A percentile compares a stretch with the other conserved stretches of the same genome.
phyloP scores from a whole-genome alignment of 257 asterid species.

The Ballota nigra region DNA sequence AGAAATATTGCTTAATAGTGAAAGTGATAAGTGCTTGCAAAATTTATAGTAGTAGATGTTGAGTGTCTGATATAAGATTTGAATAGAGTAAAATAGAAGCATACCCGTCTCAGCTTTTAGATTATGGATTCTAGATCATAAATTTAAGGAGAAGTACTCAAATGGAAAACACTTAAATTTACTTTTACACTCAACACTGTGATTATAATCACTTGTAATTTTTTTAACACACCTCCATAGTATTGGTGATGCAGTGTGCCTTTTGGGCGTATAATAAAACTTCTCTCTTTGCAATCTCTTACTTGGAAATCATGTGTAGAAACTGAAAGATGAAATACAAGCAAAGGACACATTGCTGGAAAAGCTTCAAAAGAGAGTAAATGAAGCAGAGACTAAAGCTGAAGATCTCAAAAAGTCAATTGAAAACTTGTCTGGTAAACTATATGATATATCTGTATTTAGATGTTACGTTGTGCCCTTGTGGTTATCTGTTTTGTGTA shows the following conservation, averaged over 20 bases:
- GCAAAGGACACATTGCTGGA: conserved; percentile 49
- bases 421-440: conserved; percentile 65
- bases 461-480: conserved; percentile 12
- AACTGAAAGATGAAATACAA: conserved; percentile 46
- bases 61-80: too few species aligned
- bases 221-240: background rate
- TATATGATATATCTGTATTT: conserved; percentile 21
- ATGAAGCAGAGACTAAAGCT: conserved; percentile 58
- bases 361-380: conserved; percentile 46
- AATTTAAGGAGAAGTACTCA: too few species aligned
- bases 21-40: too few species aligned
- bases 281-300: background rate
- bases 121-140: too few species aligned
- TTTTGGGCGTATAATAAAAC: background rate
- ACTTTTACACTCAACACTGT: too few species aligned
- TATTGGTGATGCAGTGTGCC: conserved; percentile 22
- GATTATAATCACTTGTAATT: too few species aligned
- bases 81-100: too few species aligned
- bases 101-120: too few species aligned
- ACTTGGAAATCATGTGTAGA: conserved; percentile 46
- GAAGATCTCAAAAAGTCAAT: conserved; percentile 42
- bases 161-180: too few species aligned
- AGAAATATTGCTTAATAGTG: too few species aligned
- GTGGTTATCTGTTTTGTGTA: conserved; percentile 15
- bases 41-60: too few species aligned